These are phyloP conservation scores for Rosa persica DNA, from an alignment of 306 rosid species.

Conservation along the genomic window DNA sequence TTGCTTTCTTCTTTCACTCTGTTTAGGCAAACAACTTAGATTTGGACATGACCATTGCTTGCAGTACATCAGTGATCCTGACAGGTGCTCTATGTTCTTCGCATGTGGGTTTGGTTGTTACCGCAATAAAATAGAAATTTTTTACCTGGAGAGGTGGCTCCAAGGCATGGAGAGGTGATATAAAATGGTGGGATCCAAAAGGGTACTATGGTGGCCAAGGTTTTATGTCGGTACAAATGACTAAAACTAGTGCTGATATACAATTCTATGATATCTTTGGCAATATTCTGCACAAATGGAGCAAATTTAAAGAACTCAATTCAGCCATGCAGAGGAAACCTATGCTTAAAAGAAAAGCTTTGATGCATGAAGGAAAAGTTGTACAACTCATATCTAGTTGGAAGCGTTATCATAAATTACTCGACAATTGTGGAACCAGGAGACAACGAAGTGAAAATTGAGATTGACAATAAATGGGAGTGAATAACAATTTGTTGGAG, in stretches of 20 bases:
- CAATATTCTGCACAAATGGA: constrained; percentile 49
- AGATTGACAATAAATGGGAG: no score
- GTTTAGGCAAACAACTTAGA: constrained; percentile 61
- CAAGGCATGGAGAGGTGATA: constrained; percentile 81
- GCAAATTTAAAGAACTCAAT: constrained; percentile 29
- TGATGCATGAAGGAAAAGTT: no score
- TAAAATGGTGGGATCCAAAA: constrained; percentile 28
- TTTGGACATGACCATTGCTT: constrained; percentile 90
- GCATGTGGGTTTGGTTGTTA: neutral
- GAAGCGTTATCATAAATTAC: no score
- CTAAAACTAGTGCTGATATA: constrained; percentile 41
- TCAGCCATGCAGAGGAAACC: neutral
- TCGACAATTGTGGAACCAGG: no score
- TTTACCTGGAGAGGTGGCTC: constrained; percentile 90
- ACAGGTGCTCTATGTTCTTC: constrained; percentile 37
- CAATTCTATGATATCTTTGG: constrained; percentile 57
- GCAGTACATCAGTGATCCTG: constrained; percentile 53
- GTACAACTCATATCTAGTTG: no score
- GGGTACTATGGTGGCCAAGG: constrained; percentile 86
- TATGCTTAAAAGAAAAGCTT: constrained; percentile 6
- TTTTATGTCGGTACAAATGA: constrained; percentile 53
- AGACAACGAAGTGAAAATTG: no score
- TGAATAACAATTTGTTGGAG: no score
- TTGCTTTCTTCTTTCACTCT: constrained; percentile 13
- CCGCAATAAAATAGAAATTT: constrained; percentile 57